Evolutionary conservation across 805 yeast species (phyloP).

Genomic region (Lachancea dasiensis): DNA sequence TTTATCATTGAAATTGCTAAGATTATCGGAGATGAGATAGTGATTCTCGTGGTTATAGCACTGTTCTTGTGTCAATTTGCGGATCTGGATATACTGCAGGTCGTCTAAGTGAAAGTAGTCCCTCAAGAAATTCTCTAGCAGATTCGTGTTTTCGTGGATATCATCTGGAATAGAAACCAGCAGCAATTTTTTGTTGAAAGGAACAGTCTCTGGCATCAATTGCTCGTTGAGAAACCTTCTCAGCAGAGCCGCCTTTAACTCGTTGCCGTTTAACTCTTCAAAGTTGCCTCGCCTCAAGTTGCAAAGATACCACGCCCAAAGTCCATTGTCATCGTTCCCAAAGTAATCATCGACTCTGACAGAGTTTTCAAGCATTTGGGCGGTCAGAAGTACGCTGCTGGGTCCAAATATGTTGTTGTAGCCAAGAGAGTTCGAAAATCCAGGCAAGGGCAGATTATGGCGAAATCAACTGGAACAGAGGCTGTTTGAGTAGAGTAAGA

Average conservation of each 20-base stretch:
- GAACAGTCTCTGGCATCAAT: conserved; percentile 14
- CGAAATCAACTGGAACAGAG: too few species aligned
- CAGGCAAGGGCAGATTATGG: too few species aligned
- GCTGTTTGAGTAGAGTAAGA: too few species aligned
- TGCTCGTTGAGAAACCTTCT: conserved; percentile 27
- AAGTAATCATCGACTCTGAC: conserved; percentile 29
- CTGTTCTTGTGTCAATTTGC: conserved; percentile 27
- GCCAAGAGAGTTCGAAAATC: too few species aligned
- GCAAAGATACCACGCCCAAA: conserved; percentile 36
- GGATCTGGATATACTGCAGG: conserved; percentile 24
- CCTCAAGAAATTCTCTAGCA: conserved; percentile 28
- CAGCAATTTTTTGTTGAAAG: conserved; percentile 20
- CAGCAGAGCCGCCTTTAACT: conserved; percentile 24
- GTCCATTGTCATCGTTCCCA: conserved; percentile 31
- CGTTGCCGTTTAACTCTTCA: conserved; percentile 31
- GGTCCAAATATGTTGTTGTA: too few species aligned
- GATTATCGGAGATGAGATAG: conserved; percentile 27
- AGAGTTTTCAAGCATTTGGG: conserved; percentile 10
- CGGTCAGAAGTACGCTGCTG: neutral
- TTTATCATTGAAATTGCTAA: conserved; percentile 28
- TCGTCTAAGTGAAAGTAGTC: conserved; percentile 30
- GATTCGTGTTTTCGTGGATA: conserved; percentile 26
- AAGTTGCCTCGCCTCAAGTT: conserved; percentile 33
- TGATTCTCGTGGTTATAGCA: conserved; percentile 31
- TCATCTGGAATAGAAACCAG: conserved; percentile 31